Evolutionary conservation across 345 rosid species (phyloP).

Genomic region (Citrus trifoliata): DNA sequence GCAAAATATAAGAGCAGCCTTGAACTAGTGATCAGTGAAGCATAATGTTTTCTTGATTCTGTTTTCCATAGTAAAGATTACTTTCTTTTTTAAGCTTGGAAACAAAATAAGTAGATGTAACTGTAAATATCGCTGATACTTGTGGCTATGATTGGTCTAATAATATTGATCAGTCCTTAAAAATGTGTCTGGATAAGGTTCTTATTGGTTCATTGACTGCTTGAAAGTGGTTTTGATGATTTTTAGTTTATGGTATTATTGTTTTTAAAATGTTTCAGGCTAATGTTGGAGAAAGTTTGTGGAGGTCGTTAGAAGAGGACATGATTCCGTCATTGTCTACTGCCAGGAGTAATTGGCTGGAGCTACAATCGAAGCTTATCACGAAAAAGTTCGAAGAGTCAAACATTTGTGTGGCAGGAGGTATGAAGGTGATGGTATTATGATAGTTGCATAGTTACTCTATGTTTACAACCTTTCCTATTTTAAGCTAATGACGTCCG

Average conservation of each 20-base stretch:
- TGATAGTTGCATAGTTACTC: conserved; percentile 6
- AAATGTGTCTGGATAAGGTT: background rate
- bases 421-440: conserved; percentile 54
- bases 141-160: background rate
- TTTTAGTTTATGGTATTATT: conserved; percentile 13
- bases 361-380: conserved; percentile 74
- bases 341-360: conserved; percentile 90
- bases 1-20: background rate
- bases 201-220: background rate
- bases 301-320: conserved; percentile 91
- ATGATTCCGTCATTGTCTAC: conserved; percentile 72
- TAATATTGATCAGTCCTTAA: background rate
- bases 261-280: conserved; percentile 40
- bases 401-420: conserved; percentile 95
- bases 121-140: background rate
- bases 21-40: background rate
- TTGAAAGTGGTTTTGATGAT: conserved; percentile 6
- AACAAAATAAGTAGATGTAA: background rate
- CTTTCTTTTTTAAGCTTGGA: background rate
- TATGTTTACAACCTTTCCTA: background rate
- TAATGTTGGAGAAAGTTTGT: conserved; percentile 66
- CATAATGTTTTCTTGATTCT: background rate
- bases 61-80: background rate
- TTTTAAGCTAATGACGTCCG: background rate
- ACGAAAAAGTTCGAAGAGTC: conserved; percentile 64